phyloP scores from a whole-genome alignment of 2,329 filamentous ascomycete species.

The Incumbomyces delicatus region DNA sequence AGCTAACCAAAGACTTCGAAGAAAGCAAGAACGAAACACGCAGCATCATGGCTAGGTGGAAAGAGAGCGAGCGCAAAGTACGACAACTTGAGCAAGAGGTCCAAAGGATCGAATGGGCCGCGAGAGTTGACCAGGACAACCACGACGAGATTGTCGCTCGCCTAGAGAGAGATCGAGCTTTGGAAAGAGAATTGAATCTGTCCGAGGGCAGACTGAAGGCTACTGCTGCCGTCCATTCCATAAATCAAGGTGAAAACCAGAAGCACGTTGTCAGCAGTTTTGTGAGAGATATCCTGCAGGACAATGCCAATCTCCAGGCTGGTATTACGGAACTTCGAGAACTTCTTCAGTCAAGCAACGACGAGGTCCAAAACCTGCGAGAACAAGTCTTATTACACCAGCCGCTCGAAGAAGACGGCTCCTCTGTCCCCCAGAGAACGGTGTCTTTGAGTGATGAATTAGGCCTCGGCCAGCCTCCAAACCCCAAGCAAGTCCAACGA shows the following conservation, averaged over 20 bases:
- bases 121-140: slow-evolving; percentile 66
- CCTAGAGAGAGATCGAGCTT: slow-evolving; percentile 71
- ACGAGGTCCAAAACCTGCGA: slow-evolving; percentile 79
- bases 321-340: slow-evolving; percentile 86
- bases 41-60: slow-evolving; percentile 72
- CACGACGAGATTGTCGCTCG: slow-evolving; percentile 72
- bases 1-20: slow-evolving; percentile 58
- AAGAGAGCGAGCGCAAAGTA: slow-evolving; percentile 70
- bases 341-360: slow-evolving; percentile 82
- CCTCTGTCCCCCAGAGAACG: slow-evolving; percentile 23
- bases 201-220: slow-evolving; percentile 74
- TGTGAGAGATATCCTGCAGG: slow-evolving; percentile 86
- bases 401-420: slow-evolving; percentile 39
- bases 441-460: slow-evolving; percentile 64
- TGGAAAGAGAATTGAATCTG: slow-evolving; percentile 72
- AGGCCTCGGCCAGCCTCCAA: slow-evolving; percentile 37
- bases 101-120: slow-evolving; percentile 77
- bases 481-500: slow-evolving; percentile 45
- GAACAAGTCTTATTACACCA: slow-evolving; percentile 75
- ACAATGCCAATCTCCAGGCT: slow-evolving; percentile 88
- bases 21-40: slow-evolving; percentile 64
- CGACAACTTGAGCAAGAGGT: slow-evolving; percentile 74
- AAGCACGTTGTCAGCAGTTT: slow-evolving; percentile 84
- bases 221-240: slow-evolving; percentile 49
- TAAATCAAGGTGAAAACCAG: slow-evolving; percentile 34